phyloP scores from a whole-genome alignment of 352 stramenopile species.

The Phytophthora ramorum region DNA sequence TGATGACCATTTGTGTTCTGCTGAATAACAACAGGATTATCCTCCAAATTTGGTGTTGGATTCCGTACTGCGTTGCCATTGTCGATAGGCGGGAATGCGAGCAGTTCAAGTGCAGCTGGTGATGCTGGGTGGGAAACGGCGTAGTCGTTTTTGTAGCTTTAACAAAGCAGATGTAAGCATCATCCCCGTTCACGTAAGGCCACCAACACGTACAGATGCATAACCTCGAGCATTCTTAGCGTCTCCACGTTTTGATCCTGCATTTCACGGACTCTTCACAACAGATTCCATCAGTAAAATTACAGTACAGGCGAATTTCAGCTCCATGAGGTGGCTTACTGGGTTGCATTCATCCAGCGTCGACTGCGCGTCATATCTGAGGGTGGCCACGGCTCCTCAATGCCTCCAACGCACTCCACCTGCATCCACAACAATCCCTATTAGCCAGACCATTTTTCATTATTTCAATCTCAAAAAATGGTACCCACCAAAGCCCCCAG shows the following conservation, averaged over 20 bases:
- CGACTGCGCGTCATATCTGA: slow-evolving; percentile 19
- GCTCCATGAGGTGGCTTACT: slow-evolving; percentile 24
- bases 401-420: slow-evolving; percentile 49
- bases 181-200: background rate
- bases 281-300: slow-evolving; percentile 1
- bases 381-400: slow-evolving; percentile 32
- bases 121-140: slow-evolving; percentile 7
- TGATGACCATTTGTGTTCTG: slow-evolving; percentile 5
- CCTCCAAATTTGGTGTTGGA: background rate
- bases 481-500: slow-evolving; percentile 40
- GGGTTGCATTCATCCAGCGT: slow-evolving; percentile 46
- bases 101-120: slow-evolving; percentile 23
- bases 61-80: background rate
- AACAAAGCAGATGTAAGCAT: slow-evolving; percentile 3
- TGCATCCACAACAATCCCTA: slow-evolving; percentile 12
- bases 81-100: slow-evolving; percentile 27
- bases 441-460: slow-evolving; percentile 3
- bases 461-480: background rate
- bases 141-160: slow-evolving; percentile 32
- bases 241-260: slow-evolving; percentile 68
- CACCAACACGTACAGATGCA: slow-evolving; percentile 52
- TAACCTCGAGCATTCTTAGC: slow-evolving; percentile 64
- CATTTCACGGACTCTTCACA: slow-evolving; percentile 45
- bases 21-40: slow-evolving; percentile 7
- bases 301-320: background rate